Evolutionary conservation across 345 rosid genomes (phyloP).

Genomic region (Mangifera indica): DNA sequence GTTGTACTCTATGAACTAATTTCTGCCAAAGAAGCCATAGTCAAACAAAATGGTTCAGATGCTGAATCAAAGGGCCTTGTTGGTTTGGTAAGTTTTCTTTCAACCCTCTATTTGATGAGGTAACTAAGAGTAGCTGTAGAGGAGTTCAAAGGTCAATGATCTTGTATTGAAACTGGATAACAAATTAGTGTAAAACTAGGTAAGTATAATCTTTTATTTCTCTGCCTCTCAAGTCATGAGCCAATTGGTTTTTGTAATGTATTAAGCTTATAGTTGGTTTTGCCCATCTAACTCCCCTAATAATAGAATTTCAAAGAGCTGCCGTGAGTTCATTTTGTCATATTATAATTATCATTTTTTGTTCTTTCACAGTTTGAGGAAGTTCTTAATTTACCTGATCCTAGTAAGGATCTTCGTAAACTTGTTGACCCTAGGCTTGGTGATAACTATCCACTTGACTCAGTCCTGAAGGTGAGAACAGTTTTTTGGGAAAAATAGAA

Average conservation of each 20-base stretch:
- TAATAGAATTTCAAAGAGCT: background rate
- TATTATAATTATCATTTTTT: background rate
- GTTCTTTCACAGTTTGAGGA: slow-evolving; percentile 63
- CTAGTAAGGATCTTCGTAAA: slow-evolving; percentile 53
- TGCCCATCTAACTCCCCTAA: background rate
- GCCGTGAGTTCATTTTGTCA: background rate
- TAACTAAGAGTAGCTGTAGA: slow-evolving; percentile 2
- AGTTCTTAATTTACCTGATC: slow-evolving; percentile 54
- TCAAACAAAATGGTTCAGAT: slow-evolving; percentile 43
- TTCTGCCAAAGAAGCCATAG: slow-evolving; percentile 90
- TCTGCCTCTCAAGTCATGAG: too few relatives aligned
- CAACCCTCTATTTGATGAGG: slow-evolving; percentile 6
- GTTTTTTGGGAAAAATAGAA: background rate
- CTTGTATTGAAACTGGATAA: slow-evolving; percentile 1
- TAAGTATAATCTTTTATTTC: background rate
- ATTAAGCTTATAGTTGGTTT: background rate
- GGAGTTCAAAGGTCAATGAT: background rate
- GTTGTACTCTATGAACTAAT: slow-evolving; percentile 94
- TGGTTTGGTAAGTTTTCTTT: slow-evolving; percentile 60
- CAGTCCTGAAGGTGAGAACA: slow-evolving; percentile 62
- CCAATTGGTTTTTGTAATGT: too few relatives aligned
- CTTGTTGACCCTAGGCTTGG: slow-evolving; percentile 75
- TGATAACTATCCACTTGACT: slow-evolving; percentile 68
- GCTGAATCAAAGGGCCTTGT: slow-evolving; percentile 83
- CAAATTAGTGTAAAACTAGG: background rate